Evolutionary conservation across 2,329 filamentous ascomycete genomes (phyloP).

Genomic region (Trichoderma asperellum): DNA sequence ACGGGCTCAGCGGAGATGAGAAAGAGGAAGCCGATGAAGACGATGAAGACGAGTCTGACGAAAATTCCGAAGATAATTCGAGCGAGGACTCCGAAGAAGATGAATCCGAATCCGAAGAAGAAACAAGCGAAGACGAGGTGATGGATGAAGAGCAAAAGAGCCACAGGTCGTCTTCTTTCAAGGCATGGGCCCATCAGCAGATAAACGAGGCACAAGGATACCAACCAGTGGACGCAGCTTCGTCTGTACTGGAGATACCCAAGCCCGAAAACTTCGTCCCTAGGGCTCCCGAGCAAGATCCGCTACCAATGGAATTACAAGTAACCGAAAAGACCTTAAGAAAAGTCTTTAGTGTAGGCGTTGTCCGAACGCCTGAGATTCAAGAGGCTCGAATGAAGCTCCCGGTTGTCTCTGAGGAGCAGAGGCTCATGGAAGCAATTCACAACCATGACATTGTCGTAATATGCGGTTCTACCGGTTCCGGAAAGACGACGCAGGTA

Average conservation of each 20-base stretch:
- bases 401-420: constrained; percentile 92
- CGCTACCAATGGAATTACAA: constrained; percentile 67
- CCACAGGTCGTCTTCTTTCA: constrained; percentile 71
- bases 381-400: constrained; percentile 78
- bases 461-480: constrained; percentile 92
- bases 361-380: constrained; percentile 71
- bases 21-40: constrained; percentile 41
- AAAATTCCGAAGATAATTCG: constrained; percentile 36
- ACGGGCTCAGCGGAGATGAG: constrained; percentile 61
- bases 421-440: constrained; percentile 97
- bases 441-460: constrained; percentile 89
- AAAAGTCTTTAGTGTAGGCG: constrained; percentile 75
- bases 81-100: constrained; percentile 36
- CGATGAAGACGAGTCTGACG: constrained; percentile 38
- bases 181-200: constrained; percentile 87
- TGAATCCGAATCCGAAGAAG: constrained; percentile 40
- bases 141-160: constrained; percentile 36
- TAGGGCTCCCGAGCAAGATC: constrained; percentile 70
- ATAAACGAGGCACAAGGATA: constrained; percentile 81
- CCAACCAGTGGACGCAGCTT: constrained; percentile 50
- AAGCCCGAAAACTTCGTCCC: constrained; percentile 67
- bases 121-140: constrained; percentile 41
- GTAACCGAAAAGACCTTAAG: constrained; percentile 63
- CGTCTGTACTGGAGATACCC: constrained; percentile 55
- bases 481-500: constrained; percentile 95